Evolutionary conservation across 768 basidiomycete species (phyloP), one percentile per base, ranked within the genome.

Genomic region (Auriscalpium vulgare): DNA sequence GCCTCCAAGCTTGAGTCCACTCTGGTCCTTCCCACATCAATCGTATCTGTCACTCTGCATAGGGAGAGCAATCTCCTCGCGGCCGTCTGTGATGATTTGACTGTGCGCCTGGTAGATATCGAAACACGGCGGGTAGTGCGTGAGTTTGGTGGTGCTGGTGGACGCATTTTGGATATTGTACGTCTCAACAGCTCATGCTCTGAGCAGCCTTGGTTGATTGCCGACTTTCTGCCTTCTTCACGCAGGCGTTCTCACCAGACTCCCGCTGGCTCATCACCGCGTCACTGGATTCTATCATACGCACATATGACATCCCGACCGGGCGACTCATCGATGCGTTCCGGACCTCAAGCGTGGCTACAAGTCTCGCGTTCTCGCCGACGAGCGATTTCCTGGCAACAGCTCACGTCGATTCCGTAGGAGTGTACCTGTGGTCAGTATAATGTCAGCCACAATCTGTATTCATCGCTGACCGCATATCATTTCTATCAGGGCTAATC

Each of bases 311-410:
- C 67, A 79, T 99, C 23, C 95, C 97, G 1, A 92, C 94, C 16
- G 94, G 95, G 6, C 78, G 84, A 29, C 75, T 98, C 38, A 94
- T 99, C 53, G 93, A 98, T 64, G 91, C 84, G 0, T 98, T 99
- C 75, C 80, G 82, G 53, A 93, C 92, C 9, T 73, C 87, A 34
- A 91, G 87, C 62, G 80, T 95, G 23, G 91, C 95, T 6, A 95
- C 91, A 0, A 92, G 87, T 65, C 72, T 99, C 17, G 79, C 91
- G 1, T 95, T 99, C 69, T 97, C 95, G 2, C 97, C 97, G 0
- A 87, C 92, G 0, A 88, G 89, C 54, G 97, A 98, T 69, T 98
- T 99, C 74, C 72, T 99, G 59, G 97, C 97, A 1, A 95, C 95
- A 10, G 78, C 91, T 0, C 97, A 99, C 67, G 84, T 97, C 7